These are phyloP conservation scores for Globisporangium mamillatum DNA, from an alignment of 352 stramenopile species.

Conservation along the genomic window DNA sequence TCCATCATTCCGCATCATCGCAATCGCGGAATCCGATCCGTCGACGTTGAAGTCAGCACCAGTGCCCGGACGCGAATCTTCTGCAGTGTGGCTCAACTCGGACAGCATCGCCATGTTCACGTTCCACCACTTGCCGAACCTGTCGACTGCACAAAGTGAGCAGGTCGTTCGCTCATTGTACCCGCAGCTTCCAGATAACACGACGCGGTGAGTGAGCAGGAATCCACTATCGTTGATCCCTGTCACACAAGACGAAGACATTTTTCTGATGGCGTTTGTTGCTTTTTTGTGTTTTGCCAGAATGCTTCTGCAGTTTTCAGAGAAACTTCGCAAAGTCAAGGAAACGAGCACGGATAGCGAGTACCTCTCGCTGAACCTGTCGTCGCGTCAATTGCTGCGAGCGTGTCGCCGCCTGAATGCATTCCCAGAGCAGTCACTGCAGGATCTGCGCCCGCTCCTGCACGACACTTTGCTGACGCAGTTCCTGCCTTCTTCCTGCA, in stretches of 20 bases:
- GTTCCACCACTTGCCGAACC: constrained; percentile 53
- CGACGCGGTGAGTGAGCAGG: constrained; percentile 38
- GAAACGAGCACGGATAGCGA: constrained; percentile 41
- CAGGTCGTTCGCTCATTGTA: constrained; percentile 52
- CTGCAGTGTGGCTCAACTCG: constrained; percentile 64
- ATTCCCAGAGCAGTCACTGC: constrained; percentile 58
- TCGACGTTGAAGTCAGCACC: constrained; percentile 29
- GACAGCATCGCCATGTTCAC: constrained; percentile 81
- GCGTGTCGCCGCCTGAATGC: constrained; percentile 63
- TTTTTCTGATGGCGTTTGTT: not conserved
- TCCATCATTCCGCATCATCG: constrained; percentile 87
- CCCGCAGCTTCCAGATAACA: constrained; percentile 46
- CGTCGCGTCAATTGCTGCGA: constrained; percentile 62
- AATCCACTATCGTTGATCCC: not conserved
- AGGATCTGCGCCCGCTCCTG: constrained; percentile 60
- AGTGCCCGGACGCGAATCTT: constrained; percentile 39
- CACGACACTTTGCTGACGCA: constrained; percentile 78
- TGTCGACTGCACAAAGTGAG: constrained; percentile 41
- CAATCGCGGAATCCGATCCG: constrained; percentile 67
- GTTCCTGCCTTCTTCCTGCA: constrained; percentile 61
- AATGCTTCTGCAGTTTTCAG: constrained; percentile 52
- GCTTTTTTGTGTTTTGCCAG: constrained; percentile 18
- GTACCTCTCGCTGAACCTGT: constrained; percentile 54
- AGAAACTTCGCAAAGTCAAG: constrained; percentile 45
- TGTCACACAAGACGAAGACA: not conserved